A percentile compares a stretch with the other conserved stretches of the same genome.
Evolutionary conservation across 768 basidiomycete genomes (phyloP).

Genomic region (Suillus subalutaceus): DNA sequence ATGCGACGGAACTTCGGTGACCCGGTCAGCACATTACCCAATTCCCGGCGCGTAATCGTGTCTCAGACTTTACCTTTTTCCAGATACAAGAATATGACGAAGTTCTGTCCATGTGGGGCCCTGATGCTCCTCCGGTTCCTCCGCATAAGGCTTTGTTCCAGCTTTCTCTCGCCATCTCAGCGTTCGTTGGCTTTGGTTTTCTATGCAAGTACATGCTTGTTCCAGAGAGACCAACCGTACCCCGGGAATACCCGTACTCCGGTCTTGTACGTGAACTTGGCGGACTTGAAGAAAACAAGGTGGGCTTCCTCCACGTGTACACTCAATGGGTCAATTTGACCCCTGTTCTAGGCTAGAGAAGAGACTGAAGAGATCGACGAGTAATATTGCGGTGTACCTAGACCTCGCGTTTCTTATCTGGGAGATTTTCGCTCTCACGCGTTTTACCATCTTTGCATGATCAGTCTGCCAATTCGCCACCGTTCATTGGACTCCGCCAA

Average conservation of each 20-base stretch:
- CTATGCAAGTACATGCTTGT: slow-evolving; percentile 55
- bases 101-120: slow-evolving; percentile 85
- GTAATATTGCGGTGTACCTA: slow-evolving; percentile 22
- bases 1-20: slow-evolving; percentile 84
- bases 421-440: not conserved
- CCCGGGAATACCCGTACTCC: slow-evolving; percentile 75
- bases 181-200: slow-evolving; percentile 67
- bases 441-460: not conserved
- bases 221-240: slow-evolving; percentile 66
- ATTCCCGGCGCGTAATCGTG: slow-evolving; percentile 16
- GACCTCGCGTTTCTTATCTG: slow-evolving; percentile 16
- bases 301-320: slow-evolving; percentile 32
- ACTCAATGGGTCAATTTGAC: slow-evolving; percentile 1
- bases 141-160: slow-evolving; percentile 65
- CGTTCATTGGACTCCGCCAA: not conserved
- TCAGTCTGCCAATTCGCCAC: not conserved
- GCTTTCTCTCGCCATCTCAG: slow-evolving; percentile 60
- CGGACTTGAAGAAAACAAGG: slow-evolving; percentile 79
- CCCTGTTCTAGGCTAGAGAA: slow-evolving; percentile 37
- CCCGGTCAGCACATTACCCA: slow-evolving; percentile 48
- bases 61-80: slow-evolving; percentile 18
- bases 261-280: slow-evolving; percentile 81
- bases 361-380: slow-evolving; percentile 37
- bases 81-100: slow-evolving; percentile 85
- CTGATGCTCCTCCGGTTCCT: slow-evolving; percentile 66